Evolutionary conservation across 2,329 filamentous ascomycete genomes (phyloP).

Genomic region (Dothidotthia symphoricarpi): DNA sequence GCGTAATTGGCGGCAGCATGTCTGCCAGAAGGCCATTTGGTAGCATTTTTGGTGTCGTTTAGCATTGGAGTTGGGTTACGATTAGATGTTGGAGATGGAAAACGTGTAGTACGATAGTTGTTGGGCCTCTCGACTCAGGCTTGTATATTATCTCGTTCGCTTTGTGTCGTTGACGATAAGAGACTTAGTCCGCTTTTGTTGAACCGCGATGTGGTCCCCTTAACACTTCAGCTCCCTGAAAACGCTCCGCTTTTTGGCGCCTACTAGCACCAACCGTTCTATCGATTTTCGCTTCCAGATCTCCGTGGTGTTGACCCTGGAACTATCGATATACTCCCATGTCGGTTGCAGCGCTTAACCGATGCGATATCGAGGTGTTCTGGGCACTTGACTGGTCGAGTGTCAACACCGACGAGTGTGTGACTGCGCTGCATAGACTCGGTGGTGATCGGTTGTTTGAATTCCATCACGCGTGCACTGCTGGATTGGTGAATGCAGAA

Average conservation of each 20-base stretch:
- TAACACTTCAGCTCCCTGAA: too few relatives aligned
- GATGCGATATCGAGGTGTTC: slow-evolving; percentile 9
- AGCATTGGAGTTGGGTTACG: slow-evolving; percentile 2
- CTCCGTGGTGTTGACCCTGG: slow-evolving; percentile 6
- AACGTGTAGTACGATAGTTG: slow-evolving; percentile 14
- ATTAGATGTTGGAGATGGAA: too few relatives aligned
- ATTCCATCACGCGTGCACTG: too few relatives aligned
- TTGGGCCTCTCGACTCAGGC: slow-evolving; percentile 37
- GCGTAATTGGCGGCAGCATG: slow-evolving; percentile 16
- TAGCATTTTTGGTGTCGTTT: slow-evolving; percentile 36
- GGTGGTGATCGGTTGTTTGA: too few relatives aligned
- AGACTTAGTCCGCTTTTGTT: too few relatives aligned
- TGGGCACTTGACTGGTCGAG: slow-evolving; percentile 14
- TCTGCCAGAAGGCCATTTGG: slow-evolving; percentile 14
- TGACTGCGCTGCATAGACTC: neutral
- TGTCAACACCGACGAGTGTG: neutral
- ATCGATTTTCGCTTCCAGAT: too few relatives aligned
- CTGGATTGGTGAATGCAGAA: too few relatives aligned
- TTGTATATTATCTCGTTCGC: slow-evolving; percentile 22
- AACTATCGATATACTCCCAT: too few relatives aligned
- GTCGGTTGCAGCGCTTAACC: slow-evolving; percentile 9
- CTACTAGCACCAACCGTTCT: neutral
- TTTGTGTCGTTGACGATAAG: neutral
- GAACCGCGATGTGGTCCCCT: too few relatives aligned
- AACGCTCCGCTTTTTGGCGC: too few relatives aligned